phyloP scores from a whole-genome alignment of 1,139 yeast species.

The Pichia sp. region DNA sequence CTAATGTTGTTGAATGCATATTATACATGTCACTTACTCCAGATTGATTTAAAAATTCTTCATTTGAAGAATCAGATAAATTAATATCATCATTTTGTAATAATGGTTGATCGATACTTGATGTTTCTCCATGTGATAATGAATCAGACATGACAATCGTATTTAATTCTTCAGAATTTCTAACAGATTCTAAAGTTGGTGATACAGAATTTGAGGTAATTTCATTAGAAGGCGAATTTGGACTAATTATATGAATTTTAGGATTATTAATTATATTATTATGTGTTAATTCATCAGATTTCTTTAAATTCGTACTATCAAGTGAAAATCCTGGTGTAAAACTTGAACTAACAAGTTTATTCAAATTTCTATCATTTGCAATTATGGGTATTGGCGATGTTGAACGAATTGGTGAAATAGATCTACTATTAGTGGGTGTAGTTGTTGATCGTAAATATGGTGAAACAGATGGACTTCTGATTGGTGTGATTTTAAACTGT shows the following conservation, averaged over 20 bases:
- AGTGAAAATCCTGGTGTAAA: constrained; percentile 15
- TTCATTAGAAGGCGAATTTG: not conserved
- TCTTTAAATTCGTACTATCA: not conserved
- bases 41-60: not conserved
- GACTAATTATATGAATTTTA: not conserved
- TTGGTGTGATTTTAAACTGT: constrained; percentile 27
- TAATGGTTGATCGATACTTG: constrained; percentile 4
- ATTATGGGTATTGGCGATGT: constrained; percentile 11
- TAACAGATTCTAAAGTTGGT: not conserved
- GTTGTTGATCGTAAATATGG: constrained; percentile 14
- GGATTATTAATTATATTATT: not conserved
- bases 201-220: not conserved
- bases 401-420: constrained; percentile 18
- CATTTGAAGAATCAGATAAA: constrained; percentile 4
- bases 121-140: not conserved
- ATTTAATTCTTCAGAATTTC: not conserved
- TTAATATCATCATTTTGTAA: not conserved
- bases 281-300: not conserved
- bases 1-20: constrained; percentile 3
- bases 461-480: constrained; percentile 24
- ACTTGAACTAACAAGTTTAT: constrained; percentile 9
- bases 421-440: constrained; percentile 22
- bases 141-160: not conserved
- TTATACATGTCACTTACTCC: constrained; percentile 1
- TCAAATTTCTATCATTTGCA: constrained; percentile 10